Conservation (phyloP, 2,329 filamentous ascomycete genomes). For the Penicillium sumatraense region DNA sequence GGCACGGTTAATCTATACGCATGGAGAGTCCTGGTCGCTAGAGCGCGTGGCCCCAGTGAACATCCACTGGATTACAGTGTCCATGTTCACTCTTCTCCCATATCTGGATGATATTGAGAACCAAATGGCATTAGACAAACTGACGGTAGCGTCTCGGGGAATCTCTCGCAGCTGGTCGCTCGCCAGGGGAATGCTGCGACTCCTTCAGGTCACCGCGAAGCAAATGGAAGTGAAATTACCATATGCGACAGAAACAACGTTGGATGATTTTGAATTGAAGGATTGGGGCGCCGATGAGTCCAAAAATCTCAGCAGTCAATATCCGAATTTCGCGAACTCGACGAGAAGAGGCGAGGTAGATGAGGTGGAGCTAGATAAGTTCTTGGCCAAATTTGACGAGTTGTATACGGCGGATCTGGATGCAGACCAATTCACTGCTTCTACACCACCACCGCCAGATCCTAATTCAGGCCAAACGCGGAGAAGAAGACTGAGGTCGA, state of each 20-base stretch:
- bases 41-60: slow-evolving; percentile 38
- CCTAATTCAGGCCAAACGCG: no score
- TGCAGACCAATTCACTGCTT: no score
- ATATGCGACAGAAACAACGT: slow-evolving; percentile 25
- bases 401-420: background rate
- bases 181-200: slow-evolving; percentile 21
- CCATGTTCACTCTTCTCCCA: slow-evolving; percentile 33
- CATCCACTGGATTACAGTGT: slow-evolving; percentile 35
- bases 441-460: no score
- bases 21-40: slow-evolving; percentile 31
- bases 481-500: no score
- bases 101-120: slow-evolving; percentile 25
- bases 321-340: slow-evolving; percentile 23
- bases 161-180: slow-evolving; percentile 30
- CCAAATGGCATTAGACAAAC: slow-evolving; percentile 30
- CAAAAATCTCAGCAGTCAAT: slow-evolving; percentile 22
- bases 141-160: slow-evolving; percentile 27
- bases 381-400: slow-evolving; percentile 10
- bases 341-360: slow-evolving; percentile 9
- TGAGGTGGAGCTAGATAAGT: slow-evolving; percentile 11
- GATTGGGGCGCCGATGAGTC: slow-evolving; percentile 19
- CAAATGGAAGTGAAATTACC: slow-evolving; percentile 25
- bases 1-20: slow-evolving; percentile 30
- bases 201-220: slow-evolving; percentile 27
- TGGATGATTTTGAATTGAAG: slow-evolving; percentile 26